Percentiles rank a stretch among this genome's conserved stretches.
Conservation (phyloP, 2,329 filamentous ascomycete genomes). For the Epichloe baconii region DNA sequence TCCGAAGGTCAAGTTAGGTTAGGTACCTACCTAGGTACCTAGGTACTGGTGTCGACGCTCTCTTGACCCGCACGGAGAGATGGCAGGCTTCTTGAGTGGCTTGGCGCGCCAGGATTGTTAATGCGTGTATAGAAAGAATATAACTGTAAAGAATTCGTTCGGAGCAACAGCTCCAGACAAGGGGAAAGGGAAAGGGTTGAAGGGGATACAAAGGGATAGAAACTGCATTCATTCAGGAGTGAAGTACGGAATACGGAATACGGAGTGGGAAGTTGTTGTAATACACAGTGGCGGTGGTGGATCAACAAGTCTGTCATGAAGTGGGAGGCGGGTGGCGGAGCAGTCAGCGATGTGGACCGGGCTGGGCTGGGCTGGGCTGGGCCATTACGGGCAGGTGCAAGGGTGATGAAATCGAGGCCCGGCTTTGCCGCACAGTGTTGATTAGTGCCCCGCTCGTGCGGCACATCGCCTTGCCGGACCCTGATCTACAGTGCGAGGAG, state of each 20-base stretch:
- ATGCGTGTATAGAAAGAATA: background rate
- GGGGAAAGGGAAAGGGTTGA: background rate
- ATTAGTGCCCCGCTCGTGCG: too few species aligned
- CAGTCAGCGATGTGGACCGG: background rate
- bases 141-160: background rate
- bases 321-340: background rate
- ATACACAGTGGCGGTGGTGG: background rate
- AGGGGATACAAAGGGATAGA: background rate
- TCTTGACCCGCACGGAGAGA: conserved; percentile 2
- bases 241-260: background rate
- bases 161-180: background rate
- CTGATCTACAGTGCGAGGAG: too few species aligned
- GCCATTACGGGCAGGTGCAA: too few species aligned
- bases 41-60: background rate
- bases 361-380: too few species aligned
- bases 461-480: too few species aligned
- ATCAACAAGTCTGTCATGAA: background rate
- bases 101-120: background rate
- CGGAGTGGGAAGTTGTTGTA: background rate
- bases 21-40: too few species aligned
- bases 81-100: background rate
- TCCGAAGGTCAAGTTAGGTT: background rate
- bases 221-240: background rate
- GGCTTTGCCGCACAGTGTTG: too few species aligned
- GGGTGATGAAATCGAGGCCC: too few species aligned